Evolutionary conservation across 2,329 filamentous ascomycete species (phyloP), one percentile per base, ranked within the genome.

Genomic region (Aspergillus intermedius): DNA sequence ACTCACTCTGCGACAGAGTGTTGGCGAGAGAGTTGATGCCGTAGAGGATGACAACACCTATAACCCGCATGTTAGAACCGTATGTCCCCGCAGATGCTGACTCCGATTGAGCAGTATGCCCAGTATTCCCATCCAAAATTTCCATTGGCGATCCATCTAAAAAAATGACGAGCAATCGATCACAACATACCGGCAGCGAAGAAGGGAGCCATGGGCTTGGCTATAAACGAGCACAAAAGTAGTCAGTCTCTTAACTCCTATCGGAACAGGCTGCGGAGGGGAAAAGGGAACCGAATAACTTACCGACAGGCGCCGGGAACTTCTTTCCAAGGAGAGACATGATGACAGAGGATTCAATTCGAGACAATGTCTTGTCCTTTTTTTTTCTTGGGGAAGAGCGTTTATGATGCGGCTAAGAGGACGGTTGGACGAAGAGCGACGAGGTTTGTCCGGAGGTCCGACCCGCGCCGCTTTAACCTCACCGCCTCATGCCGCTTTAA

Each of bases 141-240:
- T 17, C n/a, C n/a, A 35, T 15, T 22, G 13, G 25, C 10, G 1
- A 40, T 17, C 19, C 9, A n/a, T 2, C 13, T 4, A 2, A 23
- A 28, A 32, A 1, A 22, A 15, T 1, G 7, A 22, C 17, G 17
- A 19, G 35, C 45, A 25, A 44, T 10, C 4, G 22, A 43, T 43
- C 52, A 47, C 42, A 47, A 79, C 87, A 69, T 93, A 95, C 91
- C 90, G 71, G 91, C 91, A 74, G 81, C 79, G 80, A 91, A 93
- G 83, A 97, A 97, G 62, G 91, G 91, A 72, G 82, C 83, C 84
- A 94, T 84, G 64, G 91, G 90, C 80, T 82, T 82, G 77, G 88
- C 91, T 97, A 69, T 71, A 66, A 41, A 51, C 57, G 45, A 46
- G 49, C 30, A 47, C 13, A 17, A 40, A 40, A 10, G 21, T 49